Evolutionary conservation across 257 asterid species (phyloP).

Genomic region (Henckelia pumila): DNA sequence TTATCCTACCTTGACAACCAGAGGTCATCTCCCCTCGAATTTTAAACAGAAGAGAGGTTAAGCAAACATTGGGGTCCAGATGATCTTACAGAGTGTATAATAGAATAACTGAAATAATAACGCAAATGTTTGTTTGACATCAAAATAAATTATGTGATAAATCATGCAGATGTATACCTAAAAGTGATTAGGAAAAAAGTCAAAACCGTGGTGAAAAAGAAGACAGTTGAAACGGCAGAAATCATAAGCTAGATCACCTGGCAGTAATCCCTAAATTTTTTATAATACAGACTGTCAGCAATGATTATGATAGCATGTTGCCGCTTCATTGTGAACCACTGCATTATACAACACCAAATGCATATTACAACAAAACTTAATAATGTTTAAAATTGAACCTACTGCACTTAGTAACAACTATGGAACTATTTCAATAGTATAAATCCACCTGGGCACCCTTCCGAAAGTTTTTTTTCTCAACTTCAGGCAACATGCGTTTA

Average conservation of each 20-base stretch:
- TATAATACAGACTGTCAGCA: slow-evolving; percentile 90
- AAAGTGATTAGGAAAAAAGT: not conserved
- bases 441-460: slow-evolving; percentile 95
- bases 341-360: slow-evolving; percentile 32
- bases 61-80: not conserved
- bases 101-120: too few species aligned
- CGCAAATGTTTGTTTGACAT: not conserved
- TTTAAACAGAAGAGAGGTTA: not conserved
- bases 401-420: slow-evolving; percentile 10
- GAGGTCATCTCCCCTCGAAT: not conserved
- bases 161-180: not conserved
- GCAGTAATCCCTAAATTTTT: slow-evolving; percentile 88
- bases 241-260: slow-evolving; percentile 41
- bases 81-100: too few species aligned
- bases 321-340: slow-evolving; percentile 99
- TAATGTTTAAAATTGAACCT: slow-evolving; percentile 16
- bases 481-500: slow-evolving; percentile 94
- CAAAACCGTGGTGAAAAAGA: not conserved
- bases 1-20: not conserved
- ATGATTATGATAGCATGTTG: slow-evolving; percentile 74
- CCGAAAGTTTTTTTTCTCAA: slow-evolving; percentile 81
- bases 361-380: slow-evolving; percentile 16
- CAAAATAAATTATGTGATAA: too few species aligned
- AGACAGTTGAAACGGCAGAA: not conserved
- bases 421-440: slow-evolving; percentile 17